phyloP scores from a whole-genome alignment of 2,329 filamentous ascomycete species.

The Fusarium subtropicale region DNA sequence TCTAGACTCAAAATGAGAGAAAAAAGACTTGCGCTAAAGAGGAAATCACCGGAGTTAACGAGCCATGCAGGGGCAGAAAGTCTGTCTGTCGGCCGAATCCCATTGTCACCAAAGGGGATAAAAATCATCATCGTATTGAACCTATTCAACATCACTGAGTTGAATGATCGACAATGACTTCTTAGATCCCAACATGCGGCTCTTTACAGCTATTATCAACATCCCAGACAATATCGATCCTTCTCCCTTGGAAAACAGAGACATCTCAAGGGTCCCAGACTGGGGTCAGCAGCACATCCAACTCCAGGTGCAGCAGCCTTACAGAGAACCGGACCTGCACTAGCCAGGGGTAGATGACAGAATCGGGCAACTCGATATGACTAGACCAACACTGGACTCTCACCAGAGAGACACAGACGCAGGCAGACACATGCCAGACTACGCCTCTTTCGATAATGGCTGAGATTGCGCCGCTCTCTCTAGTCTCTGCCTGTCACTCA shows the following conservation, averaged over 20 bases:
- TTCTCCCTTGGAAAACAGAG: neutral
- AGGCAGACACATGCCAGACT: slow-evolving; percentile 38
- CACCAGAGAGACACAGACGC: slow-evolving; percentile 14
- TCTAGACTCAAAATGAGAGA: slow-evolving; percentile 23
- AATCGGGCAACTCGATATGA: neutral
- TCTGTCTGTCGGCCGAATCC: neutral
- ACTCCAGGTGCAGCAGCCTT: slow-evolving; percentile 19
- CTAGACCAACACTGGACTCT: slow-evolving; percentile 5
- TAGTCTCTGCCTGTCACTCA: neutral
- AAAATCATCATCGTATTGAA: neutral
- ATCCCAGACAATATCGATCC: neutral
- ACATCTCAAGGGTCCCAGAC: neutral
- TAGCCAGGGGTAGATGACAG: slow-evolving; percentile 7
- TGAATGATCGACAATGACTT: neutral
- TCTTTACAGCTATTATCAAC: neutral
- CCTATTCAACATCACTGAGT: neutral
- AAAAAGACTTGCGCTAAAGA: slow-evolving; percentile 13
- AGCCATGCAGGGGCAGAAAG: slow-evolving; percentile 4
- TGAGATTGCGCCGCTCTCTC: slow-evolving; percentile 4
- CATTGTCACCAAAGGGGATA: neutral
- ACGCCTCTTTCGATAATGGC: slow-evolving; percentile 21
- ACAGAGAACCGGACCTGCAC: slow-evolving; percentile 26
- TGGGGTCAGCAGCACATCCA: neutral
- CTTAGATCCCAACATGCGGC: neutral
- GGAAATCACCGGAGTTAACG: slow-evolving; percentile 36